phyloP scores from a whole-genome alignment of 106 monocot genomes.

The Acorus calamus region DNA sequence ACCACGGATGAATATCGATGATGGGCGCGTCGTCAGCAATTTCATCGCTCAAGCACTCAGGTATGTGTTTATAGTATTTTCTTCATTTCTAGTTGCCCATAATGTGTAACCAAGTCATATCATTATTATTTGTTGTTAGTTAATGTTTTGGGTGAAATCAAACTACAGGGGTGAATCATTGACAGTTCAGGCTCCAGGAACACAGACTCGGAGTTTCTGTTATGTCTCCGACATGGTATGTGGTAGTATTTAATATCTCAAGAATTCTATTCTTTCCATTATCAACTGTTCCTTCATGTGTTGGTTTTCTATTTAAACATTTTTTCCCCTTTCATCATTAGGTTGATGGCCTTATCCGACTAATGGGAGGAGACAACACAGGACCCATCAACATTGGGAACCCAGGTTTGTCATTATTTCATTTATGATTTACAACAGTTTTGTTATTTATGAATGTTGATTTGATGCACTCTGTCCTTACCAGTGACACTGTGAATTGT shows the following conservation, averaged over 20 bases:
- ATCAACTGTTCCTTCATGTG: not conserved
- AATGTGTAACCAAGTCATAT: too few species aligned
- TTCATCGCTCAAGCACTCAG: slow-evolving; percentile 96
- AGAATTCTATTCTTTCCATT: too few species aligned
- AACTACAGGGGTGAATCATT: slow-evolving; percentile 57
- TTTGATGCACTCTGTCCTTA: too few species aligned
- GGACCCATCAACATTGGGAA: slow-evolving; percentile 96
- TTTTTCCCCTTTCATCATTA: slow-evolving; percentile 2
- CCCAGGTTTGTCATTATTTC: slow-evolving; percentile 21
- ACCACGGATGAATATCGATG: slow-evolving; percentile 98
- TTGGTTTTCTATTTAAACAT: not conserved
- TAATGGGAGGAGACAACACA: slow-evolving; percentile 87
- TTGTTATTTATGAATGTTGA: too few species aligned
- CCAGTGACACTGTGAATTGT: too few species aligned
- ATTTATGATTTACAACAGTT: too few species aligned
- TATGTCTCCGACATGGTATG: slow-evolving; percentile 94
- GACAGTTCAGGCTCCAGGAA: slow-evolving; percentile 89
- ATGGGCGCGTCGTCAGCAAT: slow-evolving; percentile 96
- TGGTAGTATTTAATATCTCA: not conserved
- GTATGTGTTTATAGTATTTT: slow-evolving; percentile 16
- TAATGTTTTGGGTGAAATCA: not conserved
- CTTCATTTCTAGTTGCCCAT: not conserved
- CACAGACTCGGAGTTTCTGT: slow-evolving; percentile 96
- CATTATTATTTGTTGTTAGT: not conserved
- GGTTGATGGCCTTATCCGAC: slow-evolving; percentile 73